phyloP scores from a whole-genome alignment of 2,329 filamentous ascomycete species.

The Stachybotrys elegans region DNA sequence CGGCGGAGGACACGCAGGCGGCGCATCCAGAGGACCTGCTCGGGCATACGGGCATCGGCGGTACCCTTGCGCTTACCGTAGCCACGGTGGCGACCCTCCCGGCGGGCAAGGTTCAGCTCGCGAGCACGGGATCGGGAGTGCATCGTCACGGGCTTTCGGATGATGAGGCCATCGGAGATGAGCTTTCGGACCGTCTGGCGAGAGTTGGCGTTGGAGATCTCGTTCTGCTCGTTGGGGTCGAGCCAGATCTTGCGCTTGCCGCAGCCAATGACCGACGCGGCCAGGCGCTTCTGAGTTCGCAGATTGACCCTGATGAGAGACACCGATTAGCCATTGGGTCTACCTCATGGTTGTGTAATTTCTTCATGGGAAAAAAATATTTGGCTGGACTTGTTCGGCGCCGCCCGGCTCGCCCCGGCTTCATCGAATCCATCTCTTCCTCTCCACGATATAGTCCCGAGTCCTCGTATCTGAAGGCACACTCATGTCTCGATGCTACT shows the following conservation, averaged over 20 bases:
- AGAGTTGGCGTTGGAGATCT: slow-evolving; percentile 99
- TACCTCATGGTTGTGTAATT: slow-evolving; percentile 4
- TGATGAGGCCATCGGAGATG: slow-evolving; percentile 99
- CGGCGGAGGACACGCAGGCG: slow-evolving; percentile 98
- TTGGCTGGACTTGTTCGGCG: slow-evolving; percentile 2
- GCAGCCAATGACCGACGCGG: slow-evolving; percentile 96
- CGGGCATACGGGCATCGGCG: slow-evolving; percentile 97
- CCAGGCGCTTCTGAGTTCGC: slow-evolving; percentile 99
- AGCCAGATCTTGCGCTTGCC: slow-evolving; percentile 99
- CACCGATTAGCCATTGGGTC: slow-evolving; percentile 22
- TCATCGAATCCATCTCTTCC: slow-evolving; percentile 12
- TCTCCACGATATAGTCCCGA: background rate
- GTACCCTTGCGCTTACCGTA: slow-evolving; percentile 99
- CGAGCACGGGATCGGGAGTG: slow-evolving; percentile 97
- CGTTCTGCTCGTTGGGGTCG: slow-evolving; percentile 97
- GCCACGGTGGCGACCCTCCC: slow-evolving; percentile 95
- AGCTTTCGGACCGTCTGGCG: slow-evolving; percentile 99
- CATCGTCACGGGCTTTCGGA: slow-evolving; percentile 99
- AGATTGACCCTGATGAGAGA: slow-evolving; percentile 82
- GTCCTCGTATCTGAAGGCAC: background rate
- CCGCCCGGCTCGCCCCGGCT: slow-evolving; percentile 9
- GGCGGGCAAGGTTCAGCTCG: slow-evolving; percentile 88
- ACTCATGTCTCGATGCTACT: slow-evolving; percentile 22
- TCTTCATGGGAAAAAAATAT: background rate
- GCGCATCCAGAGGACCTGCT: slow-evolving; percentile 99